phyloP scores from a whole-genome alignment of 2,329 filamentous ascomycete genomes.

The Endothia cerciana region DNA sequence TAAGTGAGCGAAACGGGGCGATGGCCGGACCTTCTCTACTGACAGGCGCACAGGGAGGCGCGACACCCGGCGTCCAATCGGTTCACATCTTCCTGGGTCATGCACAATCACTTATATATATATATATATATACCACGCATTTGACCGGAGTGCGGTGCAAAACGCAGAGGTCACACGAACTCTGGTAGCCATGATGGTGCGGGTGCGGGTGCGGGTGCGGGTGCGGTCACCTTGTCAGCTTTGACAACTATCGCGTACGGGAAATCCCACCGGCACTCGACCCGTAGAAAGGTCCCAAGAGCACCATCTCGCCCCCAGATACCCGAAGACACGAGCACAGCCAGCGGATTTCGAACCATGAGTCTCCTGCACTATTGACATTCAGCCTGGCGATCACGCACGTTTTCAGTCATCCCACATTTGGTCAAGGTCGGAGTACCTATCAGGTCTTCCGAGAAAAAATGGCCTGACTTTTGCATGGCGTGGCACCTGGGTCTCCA shows the following conservation, averaged over 20 bases:
- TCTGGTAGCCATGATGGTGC: background rate
- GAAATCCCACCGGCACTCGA: background rate
- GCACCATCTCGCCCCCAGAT: background rate
- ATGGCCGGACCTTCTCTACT: no score
- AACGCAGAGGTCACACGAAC: background rate
- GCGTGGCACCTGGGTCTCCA: conserved; percentile 16
- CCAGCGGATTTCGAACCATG: background rate
- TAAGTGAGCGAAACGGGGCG: background rate
- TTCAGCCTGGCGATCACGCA: background rate
- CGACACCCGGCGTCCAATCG: no score
- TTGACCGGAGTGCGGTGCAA: no score
- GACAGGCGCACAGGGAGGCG: no score
- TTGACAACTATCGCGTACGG: background rate
- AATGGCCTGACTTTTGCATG: conserved; percentile 23
- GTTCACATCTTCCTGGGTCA: no score
- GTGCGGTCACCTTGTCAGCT: background rate
- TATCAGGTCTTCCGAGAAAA: background rate
- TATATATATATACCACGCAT: no score
- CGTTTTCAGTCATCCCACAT: background rate
- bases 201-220: background rate
- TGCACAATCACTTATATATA: no score
- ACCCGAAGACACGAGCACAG: background rate
- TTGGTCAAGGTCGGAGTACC: background rate
- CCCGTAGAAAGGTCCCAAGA: background rate
- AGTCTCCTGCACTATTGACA: background rate